A percentile compares a stretch with the other conserved stretches of the same genome.
Evolutionary conservation across 129 eudicot genomes (phyloP).

Genomic region (Ambrosia artemisiifolia): DNA sequence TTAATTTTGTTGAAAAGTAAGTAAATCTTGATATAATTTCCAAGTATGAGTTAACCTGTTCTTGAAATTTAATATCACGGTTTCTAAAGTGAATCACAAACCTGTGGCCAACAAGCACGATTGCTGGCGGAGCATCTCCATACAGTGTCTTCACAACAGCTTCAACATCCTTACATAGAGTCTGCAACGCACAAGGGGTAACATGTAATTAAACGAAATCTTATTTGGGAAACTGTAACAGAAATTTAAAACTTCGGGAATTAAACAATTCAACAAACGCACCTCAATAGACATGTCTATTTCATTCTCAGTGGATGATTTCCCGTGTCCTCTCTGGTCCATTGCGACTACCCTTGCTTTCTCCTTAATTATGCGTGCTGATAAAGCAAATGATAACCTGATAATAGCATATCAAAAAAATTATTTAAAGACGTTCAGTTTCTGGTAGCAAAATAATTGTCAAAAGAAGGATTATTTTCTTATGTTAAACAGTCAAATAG

Average conservation of each 20-base stretch:
- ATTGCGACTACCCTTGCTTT: constrained; percentile 87
- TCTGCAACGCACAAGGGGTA: constrained; percentile 45
- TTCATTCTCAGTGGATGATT: constrained; percentile 84
- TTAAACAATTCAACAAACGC: neutral
- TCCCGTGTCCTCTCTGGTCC: constrained; percentile 99
- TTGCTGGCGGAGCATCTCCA: constrained; percentile 91
- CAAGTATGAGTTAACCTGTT: neutral
- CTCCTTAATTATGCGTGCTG: constrained; percentile 70
- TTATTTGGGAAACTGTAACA: neutral
- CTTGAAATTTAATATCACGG: neutral
- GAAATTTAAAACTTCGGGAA: neutral
- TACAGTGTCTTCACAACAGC: constrained; percentile 91
- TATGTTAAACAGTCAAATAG: too few species aligned
- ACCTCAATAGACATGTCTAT: constrained; percentile 91
- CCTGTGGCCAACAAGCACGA: constrained; percentile 98
- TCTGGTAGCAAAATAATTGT: neutral
- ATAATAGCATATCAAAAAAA: constrained; percentile 12
- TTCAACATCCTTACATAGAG: constrained; percentile 74
- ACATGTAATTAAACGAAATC: constrained; percentile 6
- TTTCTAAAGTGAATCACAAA: constrained; percentile 25
- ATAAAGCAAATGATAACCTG: constrained; percentile 93
- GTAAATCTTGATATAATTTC: constrained; percentile 5
- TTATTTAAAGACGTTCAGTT: neutral
- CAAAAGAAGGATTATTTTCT: too few species aligned
- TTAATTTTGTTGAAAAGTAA: constrained; percentile 5